Evolutionary conservation across 805 yeast species (phyloP), one percentile per base, ranked within the genome.

Genomic region (Saccharomyces jurei): DNA sequence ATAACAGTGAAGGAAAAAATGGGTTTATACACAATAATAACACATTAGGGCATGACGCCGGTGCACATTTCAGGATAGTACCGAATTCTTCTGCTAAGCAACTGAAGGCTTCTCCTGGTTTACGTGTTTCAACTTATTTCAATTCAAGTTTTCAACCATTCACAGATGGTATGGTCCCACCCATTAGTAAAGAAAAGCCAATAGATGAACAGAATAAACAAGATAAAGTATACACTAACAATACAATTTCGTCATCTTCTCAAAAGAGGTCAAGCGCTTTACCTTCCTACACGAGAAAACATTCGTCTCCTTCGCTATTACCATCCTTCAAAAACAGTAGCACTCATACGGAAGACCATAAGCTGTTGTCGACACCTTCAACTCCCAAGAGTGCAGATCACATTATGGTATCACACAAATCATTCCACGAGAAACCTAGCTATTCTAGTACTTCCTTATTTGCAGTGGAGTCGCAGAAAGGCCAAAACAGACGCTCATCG

Each of bases 401-500:
- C 44, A 36, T 11, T 8, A 36, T 11, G 11, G 44, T 6, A 2
- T 17, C 13, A 17, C 44, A 36, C 11, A 9, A 17, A 8, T 17
- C 44, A 17, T 36, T 36, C 13, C 11, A 36, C 4, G 17, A 11
- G 17, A 36, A 36, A 17, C 44, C 21, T 10, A 9, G 11, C 6
- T n/a, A 25, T 36, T 36, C 44, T n/a, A 36, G 44, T 25, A 36
- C 44, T 9, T 50, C 74, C 1, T 71, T 74, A 0, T 56, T 66
- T 22, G 55, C 68, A 6, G 68, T 72, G 0, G 50, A 71, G 46
- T 62, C 68, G 57, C 62, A 63, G 31, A 60, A 70, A 10, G 68
- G 66, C 21, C 68, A 70, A 41, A 67, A 63, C 47, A 51, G 47
- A 10, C 47, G 49, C 8, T 50, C 63, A 51, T 36, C 44, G 8